Evolutionary conservation across 73 alveolate genomes (phyloP).

Genomic region (Symbiodinium pilosum): DNA sequence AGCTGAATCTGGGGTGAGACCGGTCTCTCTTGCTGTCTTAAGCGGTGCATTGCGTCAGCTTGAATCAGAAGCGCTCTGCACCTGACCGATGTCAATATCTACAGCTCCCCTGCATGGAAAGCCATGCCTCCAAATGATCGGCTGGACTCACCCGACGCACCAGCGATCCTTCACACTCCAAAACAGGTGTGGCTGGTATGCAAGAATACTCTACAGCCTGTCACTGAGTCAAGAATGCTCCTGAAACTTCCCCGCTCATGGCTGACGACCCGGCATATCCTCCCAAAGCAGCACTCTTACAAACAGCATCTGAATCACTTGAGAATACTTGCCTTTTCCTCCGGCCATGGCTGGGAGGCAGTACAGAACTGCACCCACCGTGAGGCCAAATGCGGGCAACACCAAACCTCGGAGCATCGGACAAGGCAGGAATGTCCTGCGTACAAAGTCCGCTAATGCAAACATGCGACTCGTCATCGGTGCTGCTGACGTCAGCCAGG

Average conservation of each 20-base stretch:
- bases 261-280: too few species aligned
- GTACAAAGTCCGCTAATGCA: neutral
- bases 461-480: neutral
- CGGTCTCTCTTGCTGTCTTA: neutral
- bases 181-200: too few species aligned
- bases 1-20: too few species aligned
- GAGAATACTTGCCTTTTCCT: neutral
- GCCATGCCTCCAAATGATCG: neutral
- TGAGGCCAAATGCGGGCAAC: neutral
- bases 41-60: neutral
- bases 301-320: too few species aligned
- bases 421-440: neutral
- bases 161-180: neutral
- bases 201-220: too few species aligned
- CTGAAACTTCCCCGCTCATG: too few species aligned
- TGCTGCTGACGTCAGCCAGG: neutral
- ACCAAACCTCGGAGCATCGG: neutral
- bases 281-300: too few species aligned
- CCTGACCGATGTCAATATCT: neutral
- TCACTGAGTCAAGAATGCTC: too few species aligned
- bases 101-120: neutral
- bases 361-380: neutral
- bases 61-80: slow-evolving; percentile 16
- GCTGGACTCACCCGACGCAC: neutral
- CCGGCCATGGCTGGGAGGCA: neutral